A percentile compares a stretch with the other conserved stretches of the same genome.
phyloP scores from a whole-genome alignment of 805 yeast genomes.

The Barnettozyma sucrosica region DNA sequence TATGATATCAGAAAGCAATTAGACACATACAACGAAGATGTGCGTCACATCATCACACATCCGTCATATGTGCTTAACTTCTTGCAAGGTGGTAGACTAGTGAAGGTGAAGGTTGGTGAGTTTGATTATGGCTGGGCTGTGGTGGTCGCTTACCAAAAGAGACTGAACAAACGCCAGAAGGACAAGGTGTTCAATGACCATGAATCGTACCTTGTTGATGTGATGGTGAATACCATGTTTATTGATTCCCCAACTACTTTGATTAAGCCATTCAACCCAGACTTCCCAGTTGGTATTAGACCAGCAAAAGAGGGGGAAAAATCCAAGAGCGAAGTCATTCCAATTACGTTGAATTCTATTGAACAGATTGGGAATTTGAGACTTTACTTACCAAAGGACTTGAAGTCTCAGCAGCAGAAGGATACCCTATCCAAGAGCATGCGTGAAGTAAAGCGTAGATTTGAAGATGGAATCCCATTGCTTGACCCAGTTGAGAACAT shows the following conservation, averaged over 20 bases:
- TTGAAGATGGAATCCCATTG: slow-evolving; percentile 87
- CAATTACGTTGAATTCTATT: slow-evolving; percentile 77
- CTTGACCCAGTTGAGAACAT: slow-evolving; percentile 88
- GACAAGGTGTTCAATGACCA: slow-evolving; percentile 66
- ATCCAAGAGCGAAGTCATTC: slow-evolving; percentile 69
- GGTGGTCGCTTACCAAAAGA: slow-evolving; percentile 69
- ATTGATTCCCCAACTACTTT: slow-evolving; percentile 80
- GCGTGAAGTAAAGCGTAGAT: slow-evolving; percentile 72
- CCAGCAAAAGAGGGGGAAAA: slow-evolving; percentile 74
- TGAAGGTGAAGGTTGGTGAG: slow-evolving; percentile 54
- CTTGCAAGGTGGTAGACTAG: slow-evolving; percentile 82
- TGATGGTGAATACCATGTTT: slow-evolving; percentile 71
- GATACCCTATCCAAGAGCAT: slow-evolving; percentile 63
- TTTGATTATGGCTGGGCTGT: slow-evolving; percentile 95
- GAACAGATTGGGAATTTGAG: slow-evolving; percentile 73
- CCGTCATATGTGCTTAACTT: slow-evolving; percentile 83
- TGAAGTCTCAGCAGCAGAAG: slow-evolving; percentile 57
- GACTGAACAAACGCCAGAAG: slow-evolving; percentile 57
- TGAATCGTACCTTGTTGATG: slow-evolving; percentile 84
- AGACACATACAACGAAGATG: slow-evolving; percentile 64
- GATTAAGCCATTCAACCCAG: slow-evolving; percentile 70
- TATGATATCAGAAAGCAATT: slow-evolving; percentile 76
- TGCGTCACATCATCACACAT: slow-evolving; percentile 78
- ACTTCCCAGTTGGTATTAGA: slow-evolving; percentile 81
- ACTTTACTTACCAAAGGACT: slow-evolving; percentile 70